Evolutionary conservation across 2,329 filamentous ascomycete genomes (phyloP), one percentile per base, ranked within the genome.

Genomic region (Arthrinium puccinioides): DNA sequence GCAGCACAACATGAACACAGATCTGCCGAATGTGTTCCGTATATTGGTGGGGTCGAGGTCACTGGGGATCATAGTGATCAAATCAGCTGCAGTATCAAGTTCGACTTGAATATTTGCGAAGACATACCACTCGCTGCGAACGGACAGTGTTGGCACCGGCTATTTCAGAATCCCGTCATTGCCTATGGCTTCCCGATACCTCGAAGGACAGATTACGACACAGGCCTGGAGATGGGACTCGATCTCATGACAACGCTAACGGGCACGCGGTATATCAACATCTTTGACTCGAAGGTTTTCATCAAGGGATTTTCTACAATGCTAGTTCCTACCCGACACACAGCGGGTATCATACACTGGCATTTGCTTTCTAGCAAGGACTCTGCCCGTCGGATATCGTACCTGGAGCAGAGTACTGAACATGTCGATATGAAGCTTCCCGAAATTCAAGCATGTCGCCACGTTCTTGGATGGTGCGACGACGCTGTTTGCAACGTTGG

Each of bases 231-330:
- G 21, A 49, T 60, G 2, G 44, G 52, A 1, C 48, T 60, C 2
- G 41, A 53, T 13, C 47, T 59, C 20, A 47, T 60, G 42, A 47
- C 47, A 2, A 27, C 30, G 2, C 37, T 60, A 4, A 42, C 39
- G 3, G 28, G 43, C 2, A 32, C 52, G 9, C 25, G 35, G 3
- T 38, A 43, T 5, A 36, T 56, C 9, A 44, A 42, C 20, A 33
- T 9, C 1, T 62, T 62, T 36, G 26, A 43, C n/a, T 49, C 42
- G 1, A 49, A 47, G 6, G 18, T 49, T 2, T 48, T 55, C 27
- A 40, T 63, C 15, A 63, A 63, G 37, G 59, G 60, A 0, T 61
- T 58, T 32, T 56, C 54, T 5, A 48, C 54, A 1, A 54, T 63
- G 45, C 36, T 63, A 9, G 36, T 57, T 3, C 46, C 55, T 7